Evolutionary conservation across 805 yeast genomes (phyloP).

Genomic region (Suhomyces emberorum): DNA sequence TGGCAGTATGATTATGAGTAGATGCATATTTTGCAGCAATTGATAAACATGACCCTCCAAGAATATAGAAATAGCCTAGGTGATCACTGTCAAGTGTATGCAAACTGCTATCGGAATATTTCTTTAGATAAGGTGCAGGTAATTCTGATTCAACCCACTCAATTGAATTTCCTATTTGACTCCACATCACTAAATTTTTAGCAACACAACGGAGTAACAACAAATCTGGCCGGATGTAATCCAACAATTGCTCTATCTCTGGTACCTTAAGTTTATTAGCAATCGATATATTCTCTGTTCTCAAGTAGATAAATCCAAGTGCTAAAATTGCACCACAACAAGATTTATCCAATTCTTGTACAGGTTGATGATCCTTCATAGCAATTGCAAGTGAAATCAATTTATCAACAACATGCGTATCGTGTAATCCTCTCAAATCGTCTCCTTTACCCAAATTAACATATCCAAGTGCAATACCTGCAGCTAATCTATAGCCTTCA

Average conservation of each 20-base stretch:
- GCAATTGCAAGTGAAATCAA: conserved; percentile 57
- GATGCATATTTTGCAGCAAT: conserved; percentile 79
- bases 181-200: conserved; percentile 70
- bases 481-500: conserved; percentile 82
- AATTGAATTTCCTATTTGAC: conserved; percentile 43
- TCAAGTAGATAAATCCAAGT: conserved; percentile 67
- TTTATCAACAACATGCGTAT: conserved; percentile 59
- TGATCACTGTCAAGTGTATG: conserved; percentile 53
- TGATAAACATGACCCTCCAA: conserved; percentile 74
- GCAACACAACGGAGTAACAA: conserved; percentile 64
- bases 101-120: conserved; percentile 24
- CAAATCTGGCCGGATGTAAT: conserved; percentile 77
- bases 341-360: conserved; percentile 57
- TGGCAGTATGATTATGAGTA: conserved; percentile 50
- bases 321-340: conserved; percentile 77
- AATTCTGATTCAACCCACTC: conserved; percentile 59
- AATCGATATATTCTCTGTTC: conserved; percentile 55
- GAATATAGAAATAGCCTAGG: conserved; percentile 56
- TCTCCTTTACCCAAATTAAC: conserved; percentile 78
- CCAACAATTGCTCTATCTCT: conserved; percentile 52
- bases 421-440: conserved; percentile 55
- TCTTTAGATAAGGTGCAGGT: conserved; percentile 43
- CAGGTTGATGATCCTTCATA: conserved; percentile 60
- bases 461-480: conserved; percentile 85
- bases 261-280: conserved; percentile 66